Percentiles rank a stretch among this genome's conserved stretches.
Conservation (phyloP, 2,329 filamentous ascomycete genomes). For the Alternaria sp. region DNA sequence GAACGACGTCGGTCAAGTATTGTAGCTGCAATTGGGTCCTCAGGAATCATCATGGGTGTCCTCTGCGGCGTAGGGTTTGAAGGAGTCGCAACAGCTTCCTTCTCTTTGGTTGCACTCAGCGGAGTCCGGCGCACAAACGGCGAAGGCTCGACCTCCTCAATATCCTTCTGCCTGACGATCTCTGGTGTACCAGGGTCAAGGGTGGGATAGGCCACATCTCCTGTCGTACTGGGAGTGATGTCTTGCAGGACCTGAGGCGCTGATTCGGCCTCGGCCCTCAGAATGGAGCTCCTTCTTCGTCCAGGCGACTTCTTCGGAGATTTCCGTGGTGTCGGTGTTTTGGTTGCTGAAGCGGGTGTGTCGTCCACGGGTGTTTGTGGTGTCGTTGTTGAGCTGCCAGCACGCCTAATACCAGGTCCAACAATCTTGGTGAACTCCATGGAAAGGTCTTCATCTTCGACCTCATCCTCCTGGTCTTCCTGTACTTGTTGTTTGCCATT, state of each 20-base stretch:
- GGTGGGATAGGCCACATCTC: constrained; percentile 29
- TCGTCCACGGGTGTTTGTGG: constrained; percentile 26
- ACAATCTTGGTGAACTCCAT: constrained; percentile 60
- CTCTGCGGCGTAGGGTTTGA: constrained; percentile 18
- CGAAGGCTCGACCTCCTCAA: constrained; percentile 43
- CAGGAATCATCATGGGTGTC: constrained; percentile 29
- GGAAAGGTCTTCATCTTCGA: constrained; percentile 53
- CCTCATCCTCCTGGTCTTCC: constrained; percentile 9
- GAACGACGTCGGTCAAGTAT: constrained; percentile 45
- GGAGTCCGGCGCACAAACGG: constrained; percentile 40
- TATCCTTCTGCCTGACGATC: constrained; percentile 31
- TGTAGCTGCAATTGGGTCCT: constrained; percentile 43
- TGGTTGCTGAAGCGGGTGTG: constrained; percentile 12
- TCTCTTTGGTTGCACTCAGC: constrained; percentile 24
- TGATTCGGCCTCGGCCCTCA: constrained; percentile 7
- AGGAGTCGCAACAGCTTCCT: constrained; percentile 30
- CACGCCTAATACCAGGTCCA: constrained; percentile 50
- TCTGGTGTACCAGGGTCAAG: constrained; percentile 40
- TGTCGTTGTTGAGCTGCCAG: constrained; percentile 18
- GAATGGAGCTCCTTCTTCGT: constrained; percentile 13
- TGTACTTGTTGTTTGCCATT: constrained; percentile 6
- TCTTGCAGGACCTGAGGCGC: constrained; percentile 21
- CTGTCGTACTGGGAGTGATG: constrained; percentile 34
- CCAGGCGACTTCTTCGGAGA: constrained; percentile 34
- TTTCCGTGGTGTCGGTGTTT: constrained; percentile 31